Percentiles rank a stretch among this genome's conserved stretches.
Conservation (phyloP, 2,329 filamentous ascomycete species). For the Keithomyces neogunnii region DNA sequence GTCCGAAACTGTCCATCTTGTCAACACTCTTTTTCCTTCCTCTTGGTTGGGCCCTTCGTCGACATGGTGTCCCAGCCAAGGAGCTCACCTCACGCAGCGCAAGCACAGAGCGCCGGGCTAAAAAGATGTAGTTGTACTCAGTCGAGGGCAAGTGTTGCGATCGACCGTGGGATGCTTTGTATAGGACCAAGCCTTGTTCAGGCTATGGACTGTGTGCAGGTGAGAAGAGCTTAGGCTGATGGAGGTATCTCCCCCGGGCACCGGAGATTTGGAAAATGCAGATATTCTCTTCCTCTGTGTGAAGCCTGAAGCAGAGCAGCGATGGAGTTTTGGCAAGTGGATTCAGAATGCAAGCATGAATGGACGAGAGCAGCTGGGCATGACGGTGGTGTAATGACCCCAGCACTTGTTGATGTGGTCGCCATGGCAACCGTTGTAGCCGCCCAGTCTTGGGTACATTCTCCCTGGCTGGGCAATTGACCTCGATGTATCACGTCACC, state of each 20-base stretch:
- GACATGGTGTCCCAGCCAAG: background rate
- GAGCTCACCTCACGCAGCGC: slow-evolving; percentile 69
- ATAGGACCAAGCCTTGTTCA: slow-evolving; percentile 22
- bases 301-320: slow-evolving; percentile 6
- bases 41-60: background rate
- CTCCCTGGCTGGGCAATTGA: background rate
- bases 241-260: slow-evolving; percentile 9
- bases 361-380: slow-evolving; percentile 12
- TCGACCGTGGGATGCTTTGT: slow-evolving; percentile 8
- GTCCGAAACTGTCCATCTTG: slow-evolving; percentile 30
- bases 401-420: slow-evolving; percentile 22
- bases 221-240: slow-evolving; percentile 12
- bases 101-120: slow-evolving; percentile 74
- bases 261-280: slow-evolving; percentile 8
- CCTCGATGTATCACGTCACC: slow-evolving; percentile 11
- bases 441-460: background rate
- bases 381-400: slow-evolving; percentile 15
- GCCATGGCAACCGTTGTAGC: slow-evolving; percentile 21
- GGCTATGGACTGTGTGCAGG: slow-evolving; percentile 15
- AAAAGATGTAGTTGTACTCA: slow-evolving; percentile 37
- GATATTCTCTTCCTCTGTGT: background rate
- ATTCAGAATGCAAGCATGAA: slow-evolving; percentile 17
- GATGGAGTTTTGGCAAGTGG: slow-evolving; percentile 12
- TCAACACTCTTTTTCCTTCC: background rate
- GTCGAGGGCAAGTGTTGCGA: slow-evolving; percentile 33